Base-by-base conservation (phyloP, 176 grass and related monocot species). In the Oryza coarctata region DNA sequence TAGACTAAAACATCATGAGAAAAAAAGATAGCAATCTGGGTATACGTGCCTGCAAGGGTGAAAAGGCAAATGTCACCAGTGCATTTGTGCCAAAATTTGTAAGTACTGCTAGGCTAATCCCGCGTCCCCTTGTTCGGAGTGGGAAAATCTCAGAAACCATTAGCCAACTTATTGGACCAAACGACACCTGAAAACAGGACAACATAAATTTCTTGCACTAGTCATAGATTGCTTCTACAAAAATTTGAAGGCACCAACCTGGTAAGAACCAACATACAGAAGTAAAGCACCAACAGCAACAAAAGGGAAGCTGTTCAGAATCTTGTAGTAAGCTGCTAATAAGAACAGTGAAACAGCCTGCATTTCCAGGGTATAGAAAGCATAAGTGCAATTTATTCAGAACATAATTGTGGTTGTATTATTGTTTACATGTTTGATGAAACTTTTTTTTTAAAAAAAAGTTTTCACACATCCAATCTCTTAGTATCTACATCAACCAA, bases 71-170 rank as follows among this genome's bases (percentile, higher is more conserved):
- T 47, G 90, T 93, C 36, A 98, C 96, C 74, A 98, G 33, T 13
- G 96, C 96, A 72, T 98, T 98, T 0, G 96, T 88, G 12, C 90
- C 93, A 0, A 98, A 95, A 79, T 98, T 98, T 63, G 82, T 81
- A 35, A 98, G 90, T 45, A 95, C 93, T 12, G 96, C 96, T 4
- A 98, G 90, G 74, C 96, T 98, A 62, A 98, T 98, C 27, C 96
- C 96, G 15, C 96, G 90, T 10, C 96, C 96, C 88, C 96, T 95
- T 80, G 96, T 95, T 34, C 96, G 90, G 43, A 94, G 86, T 9
- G 96, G 96, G 81, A 98, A 98, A 68, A 98, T 93, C 85, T 98
- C 96, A n/a, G 96, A 98, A 17, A 95, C 96, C 93, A 98, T 95
- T 64, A 98, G 76, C 96, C 92, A 95, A 80, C 93, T 98, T 82